A percentile compares a stretch with the other conserved stretches of the same genome.
These are phyloP conservation scores for Microbotryum violaceum DNA, from an alignment of 1,284 basidiomycete genomes.

Conservation along the genomic window DNA sequence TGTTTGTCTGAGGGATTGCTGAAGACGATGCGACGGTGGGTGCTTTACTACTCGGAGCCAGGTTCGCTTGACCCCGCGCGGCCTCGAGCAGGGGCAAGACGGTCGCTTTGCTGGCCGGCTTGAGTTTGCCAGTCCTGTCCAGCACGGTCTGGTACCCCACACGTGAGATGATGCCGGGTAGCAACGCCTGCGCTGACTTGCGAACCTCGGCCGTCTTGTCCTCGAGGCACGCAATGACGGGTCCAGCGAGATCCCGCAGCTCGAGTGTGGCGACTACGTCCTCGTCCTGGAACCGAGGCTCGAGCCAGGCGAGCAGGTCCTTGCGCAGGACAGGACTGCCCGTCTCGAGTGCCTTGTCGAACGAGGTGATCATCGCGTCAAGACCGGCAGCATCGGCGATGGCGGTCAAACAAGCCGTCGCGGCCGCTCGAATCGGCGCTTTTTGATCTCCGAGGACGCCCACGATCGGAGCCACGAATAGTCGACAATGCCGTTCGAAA, in stretches of 20 bases:
- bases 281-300: slow-evolving; percentile 65
- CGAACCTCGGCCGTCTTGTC: slow-evolving; percentile 87
- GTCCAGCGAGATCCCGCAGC: slow-evolving; percentile 59
- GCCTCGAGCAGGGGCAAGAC: slow-evolving; percentile 80
- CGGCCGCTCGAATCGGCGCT: slow-evolving; percentile 71
- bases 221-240: slow-evolving; percentile 76
- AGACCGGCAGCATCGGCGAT: slow-evolving; percentile 78
- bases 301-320: slow-evolving; percentile 76
- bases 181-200: slow-evolving; percentile 74
- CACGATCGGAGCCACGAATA: slow-evolving; percentile 68
- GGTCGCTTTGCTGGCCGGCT: slow-evolving; percentile 80
- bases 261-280: slow-evolving; percentile 52
- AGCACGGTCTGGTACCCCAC: slow-evolving; percentile 80
- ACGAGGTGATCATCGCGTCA: slow-evolving; percentile 68
- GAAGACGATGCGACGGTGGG: neutral
- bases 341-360: slow-evolving; percentile 72
- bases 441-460: slow-evolving; percentile 91
- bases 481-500: slow-evolving; percentile 79
- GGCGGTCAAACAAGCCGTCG: slow-evolving; percentile 66
- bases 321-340: slow-evolving; percentile 83
- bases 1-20: neutral
- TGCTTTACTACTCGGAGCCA: slow-evolving; percentile 6
- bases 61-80: slow-evolving; percentile 39
- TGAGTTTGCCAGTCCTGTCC: slow-evolving; percentile 75
- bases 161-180: slow-evolving; percentile 68